Evolutionary conservation across 2,329 filamentous ascomycete genomes (phyloP).

Genomic region (Clonostachys solani): DNA sequence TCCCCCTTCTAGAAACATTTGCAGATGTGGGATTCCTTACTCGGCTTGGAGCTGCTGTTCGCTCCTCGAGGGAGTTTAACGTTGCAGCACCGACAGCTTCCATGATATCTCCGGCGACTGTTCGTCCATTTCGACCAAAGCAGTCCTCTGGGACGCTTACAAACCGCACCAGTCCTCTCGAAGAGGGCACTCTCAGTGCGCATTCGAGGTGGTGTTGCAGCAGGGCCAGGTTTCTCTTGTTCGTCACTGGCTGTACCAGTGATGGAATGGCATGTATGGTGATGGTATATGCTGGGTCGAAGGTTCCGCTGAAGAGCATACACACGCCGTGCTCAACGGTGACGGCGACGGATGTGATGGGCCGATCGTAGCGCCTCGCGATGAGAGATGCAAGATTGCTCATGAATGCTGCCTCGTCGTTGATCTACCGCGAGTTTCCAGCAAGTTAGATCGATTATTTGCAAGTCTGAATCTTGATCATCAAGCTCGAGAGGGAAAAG

Average conservation of each 20-base stretch:
- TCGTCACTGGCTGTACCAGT: constrained; percentile 68
- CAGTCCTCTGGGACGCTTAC: constrained; percentile 66
- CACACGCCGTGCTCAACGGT: constrained; percentile 72
- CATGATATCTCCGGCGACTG: constrained; percentile 64
- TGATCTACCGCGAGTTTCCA: constrained; percentile 44
- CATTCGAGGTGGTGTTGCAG: constrained; percentile 74
- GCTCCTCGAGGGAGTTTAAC: not conserved
- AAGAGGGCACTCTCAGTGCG: constrained; percentile 58
- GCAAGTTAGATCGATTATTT: not conserved
- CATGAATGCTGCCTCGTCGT: constrained; percentile 71
- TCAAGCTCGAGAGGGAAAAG: not conserved
- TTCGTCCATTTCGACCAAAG: constrained; percentile 66
- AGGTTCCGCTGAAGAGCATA: constrained; percentile 69
- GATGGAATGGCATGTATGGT: constrained; percentile 67
- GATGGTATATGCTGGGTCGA: constrained; percentile 76
- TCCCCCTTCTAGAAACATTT: not conserved
- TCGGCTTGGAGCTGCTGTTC: too few species aligned
- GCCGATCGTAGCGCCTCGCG: constrained; percentile 70
- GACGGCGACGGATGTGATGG: constrained; percentile 69
- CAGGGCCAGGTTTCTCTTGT: constrained; percentile 75
- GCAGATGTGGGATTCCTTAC: too few species aligned
- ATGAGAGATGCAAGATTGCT: constrained; percentile 70
- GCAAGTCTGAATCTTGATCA: too few species aligned
- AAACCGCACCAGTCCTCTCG: constrained; percentile 72
- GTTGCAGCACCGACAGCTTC: not conserved